Evolutionary conservation across 2,329 filamentous ascomycete species (phyloP), one percentile per base, ranked within the genome.

Genomic region (Triangularia verruculosa): DNA sequence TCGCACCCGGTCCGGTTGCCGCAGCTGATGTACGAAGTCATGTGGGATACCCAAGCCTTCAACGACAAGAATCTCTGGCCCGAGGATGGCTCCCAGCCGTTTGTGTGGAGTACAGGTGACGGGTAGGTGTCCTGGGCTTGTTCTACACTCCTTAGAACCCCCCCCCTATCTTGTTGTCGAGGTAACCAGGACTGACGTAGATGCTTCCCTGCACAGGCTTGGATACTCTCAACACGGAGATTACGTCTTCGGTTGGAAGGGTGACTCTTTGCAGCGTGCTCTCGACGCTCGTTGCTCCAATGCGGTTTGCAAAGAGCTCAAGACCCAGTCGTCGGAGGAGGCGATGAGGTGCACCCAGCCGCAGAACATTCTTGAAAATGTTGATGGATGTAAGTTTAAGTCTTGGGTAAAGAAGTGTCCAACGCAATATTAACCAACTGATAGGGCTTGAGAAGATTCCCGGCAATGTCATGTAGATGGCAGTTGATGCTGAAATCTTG

Each of bases 21-120:
- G 1, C 72, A 74, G 67, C 30, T 74, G 7, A 78, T 78, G 67
- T 80, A 77, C 65, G 78, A 81, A 67, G 76, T 79, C 2, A 77
- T 80, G 69, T 80, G 78, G 72, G 77, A 80, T 67, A 80, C 75
- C 2, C 65, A 64, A 0, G 67, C 68, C 56, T 78, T 77, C 66
- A 76, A 74, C 70, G 59, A 65, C 64, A 65, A 67, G 53, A 67
- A 74, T 71, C 61, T 77, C 62, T 73, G 77, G 73, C 72, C 73
- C 61, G 72, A 76, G 63, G 73, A 76, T 72, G 71, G 71, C 17
- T 66, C 67, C 9, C 70, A 73, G 61, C 73, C 72, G 1, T 74
- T 72, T 53, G 67, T 72, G 12, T 69, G 70, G 65, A 71, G 66
- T 57, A 73, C 66, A 39, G 67, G 68, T 24, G 72, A 54, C 12